These are phyloP conservation scores for Umbelopsis isabellina DNA, from an alignment of 192 early-diverging fungal species.

Conservation along the genomic window DNA sequence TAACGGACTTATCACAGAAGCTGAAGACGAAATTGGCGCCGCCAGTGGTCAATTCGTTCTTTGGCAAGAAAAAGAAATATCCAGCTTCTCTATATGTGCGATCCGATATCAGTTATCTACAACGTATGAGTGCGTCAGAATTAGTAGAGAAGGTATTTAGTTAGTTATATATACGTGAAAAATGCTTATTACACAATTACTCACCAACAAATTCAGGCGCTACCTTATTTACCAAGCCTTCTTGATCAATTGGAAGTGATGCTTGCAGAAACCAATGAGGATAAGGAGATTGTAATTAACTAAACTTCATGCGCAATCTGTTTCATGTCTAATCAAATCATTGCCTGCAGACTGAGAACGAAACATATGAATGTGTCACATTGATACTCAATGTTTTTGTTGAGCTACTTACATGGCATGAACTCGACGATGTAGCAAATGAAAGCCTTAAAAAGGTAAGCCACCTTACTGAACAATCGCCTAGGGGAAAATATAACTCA, in stretches of 20 bases:
- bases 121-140: slow-evolving; percentile 36
- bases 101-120: slow-evolving; percentile 34
- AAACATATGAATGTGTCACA: slow-evolving; percentile 17
- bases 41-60: slow-evolving; percentile 25
- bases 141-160: slow-evolving; percentile 40
- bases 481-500: background rate
- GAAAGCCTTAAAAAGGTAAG: slow-evolving; percentile 33
- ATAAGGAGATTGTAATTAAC: background rate
- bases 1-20: slow-evolving; percentile 53
- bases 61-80: slow-evolving; percentile 37
- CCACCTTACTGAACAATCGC: no score
- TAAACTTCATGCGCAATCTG: background rate
- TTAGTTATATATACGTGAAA: no score
- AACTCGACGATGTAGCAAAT: slow-evolving; percentile 37
- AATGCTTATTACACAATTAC: no score
- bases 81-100: background rate
- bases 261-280: background rate
- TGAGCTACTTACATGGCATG: slow-evolving; percentile 43
- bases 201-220: background rate
- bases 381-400: slow-evolving; percentile 34
- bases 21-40: slow-evolving; percentile 47
- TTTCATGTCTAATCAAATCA: background rate
- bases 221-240: background rate
- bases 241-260: slow-evolving; percentile 1
- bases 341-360: background rate